Percentiles rank a stretch among this genome's conserved stretches.
These are phyloP conservation scores for Geosiphon pyriformis DNA, from an alignment of 192 early-diverging fungal genomes.

Conservation along the genomic window DNA sequence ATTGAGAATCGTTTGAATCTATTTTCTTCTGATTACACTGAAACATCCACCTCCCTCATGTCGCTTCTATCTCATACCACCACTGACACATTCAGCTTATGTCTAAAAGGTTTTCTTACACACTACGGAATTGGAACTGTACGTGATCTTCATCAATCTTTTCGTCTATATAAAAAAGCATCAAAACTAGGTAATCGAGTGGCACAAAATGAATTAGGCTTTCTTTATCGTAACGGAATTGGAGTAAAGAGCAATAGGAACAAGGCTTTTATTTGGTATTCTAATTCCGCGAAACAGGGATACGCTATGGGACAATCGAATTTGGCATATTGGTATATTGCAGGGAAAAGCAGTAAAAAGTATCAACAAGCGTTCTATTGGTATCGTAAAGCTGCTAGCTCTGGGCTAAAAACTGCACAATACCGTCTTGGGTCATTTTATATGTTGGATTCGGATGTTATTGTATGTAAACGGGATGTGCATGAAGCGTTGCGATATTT, in stretches of 20 bases:
- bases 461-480: background rate
- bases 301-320: constrained; percentile 64
- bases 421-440: background rate
- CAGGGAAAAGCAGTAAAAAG: constrained; percentile 45
- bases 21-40: too few relatives aligned
- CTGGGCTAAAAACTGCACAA: constrained; percentile 49
- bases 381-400: constrained; percentile 55
- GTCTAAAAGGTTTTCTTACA: background rate
- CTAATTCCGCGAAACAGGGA: constrained; percentile 46
- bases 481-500: constrained; percentile 44
- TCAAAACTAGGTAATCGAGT: background rate
- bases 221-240: background rate
- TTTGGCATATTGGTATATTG: constrained; percentile 68
- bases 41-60: background rate
- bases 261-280: constrained; percentile 54
- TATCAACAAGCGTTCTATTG: constrained; percentile 54
- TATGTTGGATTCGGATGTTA: background rate
- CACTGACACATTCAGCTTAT: background rate
- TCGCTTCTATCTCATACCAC: background rate
- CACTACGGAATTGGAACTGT: constrained; percentile 57
- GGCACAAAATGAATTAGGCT: background rate
- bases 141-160: background rate
- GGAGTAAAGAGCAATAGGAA: constrained; percentile 10
- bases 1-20: too few relatives aligned
- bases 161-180: background rate